phyloP scores from a whole-genome alignment of 2,329 filamentous ascomycete genomes.

The Sordariomycetes sp. region DNA sequence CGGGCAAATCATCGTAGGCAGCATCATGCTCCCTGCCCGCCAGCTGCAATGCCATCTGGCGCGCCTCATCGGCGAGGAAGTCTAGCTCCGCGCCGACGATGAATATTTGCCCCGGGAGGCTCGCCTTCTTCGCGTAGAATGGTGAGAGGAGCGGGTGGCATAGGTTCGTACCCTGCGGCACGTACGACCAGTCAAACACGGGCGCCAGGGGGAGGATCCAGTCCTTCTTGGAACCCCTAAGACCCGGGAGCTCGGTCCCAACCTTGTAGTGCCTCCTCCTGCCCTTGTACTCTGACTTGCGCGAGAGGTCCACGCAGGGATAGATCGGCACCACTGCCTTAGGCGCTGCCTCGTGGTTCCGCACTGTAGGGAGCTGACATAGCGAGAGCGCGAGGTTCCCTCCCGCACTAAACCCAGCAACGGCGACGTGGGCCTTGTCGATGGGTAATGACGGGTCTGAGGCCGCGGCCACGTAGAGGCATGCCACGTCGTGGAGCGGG shows the following conservation, averaged over 20 bases:
- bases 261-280: conserved; percentile 13
- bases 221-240: conserved; percentile 9
- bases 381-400: conserved; percentile 31
- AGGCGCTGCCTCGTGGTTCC: conserved; percentile 10
- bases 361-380: conserved; percentile 22
- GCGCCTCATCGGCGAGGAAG: conserved; percentile 14
- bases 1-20: conserved; percentile 1
- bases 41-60: conserved; percentile 9
- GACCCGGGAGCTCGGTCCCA: conserved; percentile 7
- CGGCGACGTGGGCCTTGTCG: conserved; percentile 23
- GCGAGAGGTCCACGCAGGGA: conserved; percentile 20
- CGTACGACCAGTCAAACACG: conserved; percentile 19
- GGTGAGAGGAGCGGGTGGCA: conserved; percentile 20
- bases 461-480: conserved; percentile 25
- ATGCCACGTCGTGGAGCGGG: conserved; percentile 28
- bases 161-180: conserved; percentile 15
- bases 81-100: conserved; percentile 24
- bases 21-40: conserved; percentile 7
- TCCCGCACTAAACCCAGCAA: conserved; percentile 37
- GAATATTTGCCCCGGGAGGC: conserved; percentile 20
- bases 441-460: conserved; percentile 29
- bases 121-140: conserved; percentile 14
- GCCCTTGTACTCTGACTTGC: conserved; percentile 12
- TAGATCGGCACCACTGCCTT: conserved; percentile 27
- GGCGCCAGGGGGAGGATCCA: conserved; percentile 9